Conservation (phyloP, 495 filamentous ascomycete species). For the Penicillium maclennaniae region DNA sequence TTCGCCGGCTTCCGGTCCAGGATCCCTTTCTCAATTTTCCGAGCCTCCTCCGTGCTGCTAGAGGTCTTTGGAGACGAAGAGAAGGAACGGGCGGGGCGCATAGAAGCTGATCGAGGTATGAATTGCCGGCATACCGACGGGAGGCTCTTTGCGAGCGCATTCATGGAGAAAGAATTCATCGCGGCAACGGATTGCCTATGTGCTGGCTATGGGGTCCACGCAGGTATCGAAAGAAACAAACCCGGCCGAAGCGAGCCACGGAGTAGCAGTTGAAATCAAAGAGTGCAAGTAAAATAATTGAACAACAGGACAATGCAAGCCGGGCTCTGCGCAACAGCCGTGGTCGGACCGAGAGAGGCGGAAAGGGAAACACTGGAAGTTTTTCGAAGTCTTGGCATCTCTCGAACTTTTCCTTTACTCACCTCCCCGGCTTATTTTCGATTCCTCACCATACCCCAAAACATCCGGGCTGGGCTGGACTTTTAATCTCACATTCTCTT, state of each 20-base stretch:
- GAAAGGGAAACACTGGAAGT: slow-evolving; percentile 41
- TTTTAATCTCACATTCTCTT: slow-evolving; percentile 7
- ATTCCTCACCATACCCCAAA: slow-evolving; percentile 24
- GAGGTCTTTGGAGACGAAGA: slow-evolving; percentile 24
- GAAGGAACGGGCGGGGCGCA: slow-evolving; percentile 25
- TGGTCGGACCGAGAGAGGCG: slow-evolving; percentile 34
- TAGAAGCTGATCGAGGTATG: slow-evolving; percentile 14
- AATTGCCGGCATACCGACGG: slow-evolving; percentile 35
- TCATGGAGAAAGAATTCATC: slow-evolving; percentile 40
- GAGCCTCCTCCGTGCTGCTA: slow-evolving; percentile 14
- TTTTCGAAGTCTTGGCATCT: slow-evolving; percentile 45
- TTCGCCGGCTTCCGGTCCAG: slow-evolving; percentile 20
- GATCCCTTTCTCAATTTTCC: slow-evolving; percentile 32
- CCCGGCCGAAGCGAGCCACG: background rate
- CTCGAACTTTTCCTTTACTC: slow-evolving; percentile 42
- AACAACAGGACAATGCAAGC: background rate
- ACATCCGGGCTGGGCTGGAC: slow-evolving; percentile 28
- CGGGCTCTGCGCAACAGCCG: slow-evolving; percentile 18
- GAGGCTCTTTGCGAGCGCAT: slow-evolving; percentile 30
- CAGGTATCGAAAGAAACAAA: background rate
- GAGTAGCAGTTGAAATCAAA: background rate
- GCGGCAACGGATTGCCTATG: slow-evolving; percentile 11
- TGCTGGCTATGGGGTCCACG: slow-evolving; percentile 1
- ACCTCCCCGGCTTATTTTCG: slow-evolving; percentile 23
- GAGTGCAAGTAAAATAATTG: slow-evolving; percentile 1